phyloP scores from a whole-genome alignment of 257 asterid genomes.

The Lithospermum erythrorhizon region DNA sequence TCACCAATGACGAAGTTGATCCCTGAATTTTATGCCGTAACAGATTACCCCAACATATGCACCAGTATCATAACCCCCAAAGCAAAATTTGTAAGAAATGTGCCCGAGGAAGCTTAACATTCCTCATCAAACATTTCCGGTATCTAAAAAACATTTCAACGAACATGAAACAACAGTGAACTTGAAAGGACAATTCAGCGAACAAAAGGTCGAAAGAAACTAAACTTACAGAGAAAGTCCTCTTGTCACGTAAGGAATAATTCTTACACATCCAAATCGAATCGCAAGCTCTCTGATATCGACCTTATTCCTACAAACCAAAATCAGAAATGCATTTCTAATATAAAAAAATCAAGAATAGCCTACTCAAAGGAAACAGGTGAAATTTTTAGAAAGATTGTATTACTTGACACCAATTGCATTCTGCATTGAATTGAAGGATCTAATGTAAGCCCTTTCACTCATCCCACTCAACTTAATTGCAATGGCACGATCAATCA shows the following conservation, averaged over 20 bases:
- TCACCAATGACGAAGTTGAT: neutral
- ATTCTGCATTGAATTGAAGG: slow-evolving; percentile 86
- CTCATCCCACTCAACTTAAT: slow-evolving; percentile 75
- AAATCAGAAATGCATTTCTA: slow-evolving; percentile 2
- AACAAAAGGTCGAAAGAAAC: neutral
- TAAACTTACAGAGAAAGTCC: slow-evolving; percentile 60
- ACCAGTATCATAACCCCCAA: neutral
- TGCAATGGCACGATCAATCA: slow-evolving; percentile 70
- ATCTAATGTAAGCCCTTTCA: slow-evolving; percentile 79
- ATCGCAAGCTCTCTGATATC: slow-evolving; percentile 83
- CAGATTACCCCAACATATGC: neutral
- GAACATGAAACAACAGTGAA: neutral
- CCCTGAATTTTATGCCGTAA: neutral
- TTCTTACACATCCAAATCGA: slow-evolving; percentile 85
- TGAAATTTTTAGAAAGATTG: neutral
- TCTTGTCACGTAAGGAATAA: slow-evolving; percentile 65
- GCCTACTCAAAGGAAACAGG: neutral
- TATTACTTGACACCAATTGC: slow-evolving; percentile 81
- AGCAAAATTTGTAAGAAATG: too few relatives aligned
- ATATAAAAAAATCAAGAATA: neutral
- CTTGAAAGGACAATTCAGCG: neutral
- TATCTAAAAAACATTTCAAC: neutral
- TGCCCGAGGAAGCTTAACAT: neutral
- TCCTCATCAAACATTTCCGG: neutral
- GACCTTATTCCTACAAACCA: slow-evolving; percentile 53